phyloP scores from a whole-genome alignment of 768 basidiomycete species.

The Auricularia cornea region DNA sequence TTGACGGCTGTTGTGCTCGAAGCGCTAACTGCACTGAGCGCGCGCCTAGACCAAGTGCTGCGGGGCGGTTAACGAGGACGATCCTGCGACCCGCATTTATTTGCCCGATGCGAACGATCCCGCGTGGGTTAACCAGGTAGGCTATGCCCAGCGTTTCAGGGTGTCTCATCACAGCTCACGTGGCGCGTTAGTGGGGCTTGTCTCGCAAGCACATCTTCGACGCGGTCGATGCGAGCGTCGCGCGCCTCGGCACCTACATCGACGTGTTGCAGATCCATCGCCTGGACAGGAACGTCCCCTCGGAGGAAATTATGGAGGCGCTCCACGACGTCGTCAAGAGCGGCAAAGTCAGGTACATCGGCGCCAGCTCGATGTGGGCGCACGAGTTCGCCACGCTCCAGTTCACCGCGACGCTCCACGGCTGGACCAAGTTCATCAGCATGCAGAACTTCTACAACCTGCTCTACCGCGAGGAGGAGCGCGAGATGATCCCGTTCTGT shows the following conservation, averaged over 20 bases:
- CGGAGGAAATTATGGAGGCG: conserved; percentile 42
- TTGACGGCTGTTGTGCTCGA: conserved; percentile 13
- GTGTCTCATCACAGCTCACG: neutral
- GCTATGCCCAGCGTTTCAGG: conserved; percentile 27
- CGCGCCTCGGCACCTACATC: conserved; percentile 37
- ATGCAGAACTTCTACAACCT: conserved; percentile 49
- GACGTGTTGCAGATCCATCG: conserved; percentile 42
- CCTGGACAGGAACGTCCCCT: conserved; percentile 28
- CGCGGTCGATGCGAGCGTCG: conserved; percentile 30
- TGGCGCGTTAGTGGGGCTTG: neutral
- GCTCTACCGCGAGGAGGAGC: conserved; percentile 43
- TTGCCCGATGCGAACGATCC: neutral
- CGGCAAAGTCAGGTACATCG: conserved; percentile 45
- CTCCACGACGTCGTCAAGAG: conserved; percentile 40
- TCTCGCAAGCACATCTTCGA: conserved; percentile 39
- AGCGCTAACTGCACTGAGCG: conserved; percentile 4
- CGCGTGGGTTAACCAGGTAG: conserved; percentile 1
- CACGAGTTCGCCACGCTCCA: conserved; percentile 38
- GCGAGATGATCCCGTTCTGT: conserved; percentile 8
- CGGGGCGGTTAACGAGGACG: conserved; percentile 12
- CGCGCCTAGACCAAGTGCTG: conserved; percentile 1
- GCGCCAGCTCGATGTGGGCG: conserved; percentile 37
- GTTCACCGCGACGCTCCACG: conserved; percentile 33
- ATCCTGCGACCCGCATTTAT: neutral
- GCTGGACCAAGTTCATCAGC: conserved; percentile 47